Base-by-base conservation (phyloP, 495 filamentous ascomycete species). In the Cercophora scortea region DNA sequence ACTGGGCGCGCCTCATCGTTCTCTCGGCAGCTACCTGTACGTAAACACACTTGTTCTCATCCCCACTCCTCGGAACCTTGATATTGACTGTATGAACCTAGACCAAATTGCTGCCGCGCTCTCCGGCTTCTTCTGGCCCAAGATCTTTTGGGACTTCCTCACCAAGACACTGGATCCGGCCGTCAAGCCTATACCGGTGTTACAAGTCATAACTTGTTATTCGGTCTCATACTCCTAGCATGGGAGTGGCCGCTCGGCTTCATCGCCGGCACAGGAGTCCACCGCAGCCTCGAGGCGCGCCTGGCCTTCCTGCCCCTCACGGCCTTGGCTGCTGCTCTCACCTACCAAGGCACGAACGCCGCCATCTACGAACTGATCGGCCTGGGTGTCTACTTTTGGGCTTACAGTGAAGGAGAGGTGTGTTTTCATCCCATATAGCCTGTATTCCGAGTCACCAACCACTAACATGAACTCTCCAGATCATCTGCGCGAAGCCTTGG, bases 111-210 rank as follows among this genome's bases (percentile, higher is more conserved):
- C 81, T 57, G 89, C 90, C 54, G 82, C 85, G 1, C 68, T 99
- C 48, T 78, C 90, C 72, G 86, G 82, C 61, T 95, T 89, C 80
- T 94, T 97, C 79, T 99, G 91, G 91, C 94, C 94, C 50, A 99
- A 99, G 73, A 82, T 97, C 58, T 94, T 99, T 74, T 99, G 88
- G 87, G 94, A 99, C 72, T 94, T 95, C 68, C 73, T 88, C 59
- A 95, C 94, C 52, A 90, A 91, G 60, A 90, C 88, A 64, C 83
- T 99, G 56, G 87, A 97, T 63, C 78, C 73, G 42, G 86, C 86
- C 49, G 90, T 97, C 49, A 87, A 84, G 53, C 93, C 92, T 3
- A 63, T 92, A 33, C 94, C 94, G n/a, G 72, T 89, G 49, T 80
- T 99, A 6, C 94, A 99, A 68, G 89, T 86, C 62, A 76, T 97